Conservation (phyloP, 2,329 filamentous ascomycete species). For the Penicillium thymicola region DNA sequence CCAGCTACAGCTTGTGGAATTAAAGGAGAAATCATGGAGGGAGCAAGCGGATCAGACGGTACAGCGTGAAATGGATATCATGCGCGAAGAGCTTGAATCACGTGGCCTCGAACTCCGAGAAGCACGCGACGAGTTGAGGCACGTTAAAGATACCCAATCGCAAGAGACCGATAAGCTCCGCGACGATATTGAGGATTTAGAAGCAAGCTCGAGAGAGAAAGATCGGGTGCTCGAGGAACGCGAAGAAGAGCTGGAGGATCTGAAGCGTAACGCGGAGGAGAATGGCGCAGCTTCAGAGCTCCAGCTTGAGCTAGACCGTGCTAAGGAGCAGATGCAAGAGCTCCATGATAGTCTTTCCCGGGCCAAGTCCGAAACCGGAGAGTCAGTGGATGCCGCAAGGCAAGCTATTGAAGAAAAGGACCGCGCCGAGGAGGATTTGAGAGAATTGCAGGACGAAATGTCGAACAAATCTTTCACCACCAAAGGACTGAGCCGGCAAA, state of each 20-base stretch:
- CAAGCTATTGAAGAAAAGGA: slow-evolving; percentile 53
- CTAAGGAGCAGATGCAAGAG: slow-evolving; percentile 44
- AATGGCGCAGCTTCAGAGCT: slow-evolving; percentile 45
- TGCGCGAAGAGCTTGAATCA: slow-evolving; percentile 50
- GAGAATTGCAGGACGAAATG: slow-evolving; percentile 69
- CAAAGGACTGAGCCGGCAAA: slow-evolving; percentile 69
- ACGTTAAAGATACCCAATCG: slow-evolving; percentile 53
- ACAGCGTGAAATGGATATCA: slow-evolving; percentile 56
- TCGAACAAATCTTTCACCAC: slow-evolving; percentile 74
- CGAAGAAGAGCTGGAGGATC: slow-evolving; percentile 66
- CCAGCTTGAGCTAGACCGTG: slow-evolving; percentile 49
- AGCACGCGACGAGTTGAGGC: slow-evolving; percentile 54
- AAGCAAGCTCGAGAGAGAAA: slow-evolving; percentile 72
- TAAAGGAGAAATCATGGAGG: slow-evolving; percentile 76
- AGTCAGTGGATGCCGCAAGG: slow-evolving; percentile 45
- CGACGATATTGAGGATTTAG: slow-evolving; percentile 71
- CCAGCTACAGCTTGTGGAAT: slow-evolving; percentile 73
- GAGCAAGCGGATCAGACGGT: slow-evolving; percentile 70
- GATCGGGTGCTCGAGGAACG: slow-evolving; percentile 69
- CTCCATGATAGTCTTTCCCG: slow-evolving; percentile 43
- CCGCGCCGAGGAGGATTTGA: slow-evolving; percentile 53
- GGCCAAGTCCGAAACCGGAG: slow-evolving; percentile 35
- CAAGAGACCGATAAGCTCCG: slow-evolving; percentile 64
- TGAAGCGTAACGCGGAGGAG: slow-evolving; percentile 39
- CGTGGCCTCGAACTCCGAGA: slow-evolving; percentile 45